phyloP scores from a whole-genome alignment of 768 basidiomycete species.

The Calocera viscosa region DNA sequence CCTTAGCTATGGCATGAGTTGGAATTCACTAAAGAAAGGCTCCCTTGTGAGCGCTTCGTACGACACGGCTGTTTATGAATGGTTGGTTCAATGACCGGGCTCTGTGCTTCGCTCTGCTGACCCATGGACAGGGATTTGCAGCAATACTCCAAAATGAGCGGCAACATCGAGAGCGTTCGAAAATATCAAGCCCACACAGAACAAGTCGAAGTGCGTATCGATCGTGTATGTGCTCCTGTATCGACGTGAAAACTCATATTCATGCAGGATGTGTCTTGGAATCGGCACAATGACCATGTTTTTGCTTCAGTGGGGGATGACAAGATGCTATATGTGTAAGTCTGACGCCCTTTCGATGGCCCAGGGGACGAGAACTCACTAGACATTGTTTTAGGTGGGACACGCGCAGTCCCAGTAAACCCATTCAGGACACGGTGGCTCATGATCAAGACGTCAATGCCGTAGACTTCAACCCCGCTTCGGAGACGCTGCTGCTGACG shows the following conservation, averaged over 20 bases:
- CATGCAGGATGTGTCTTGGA: slow-evolving; percentile 89
- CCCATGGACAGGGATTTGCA: slow-evolving; percentile 65
- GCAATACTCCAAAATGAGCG: slow-evolving; percentile 66
- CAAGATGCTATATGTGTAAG: slow-evolving; percentile 38
- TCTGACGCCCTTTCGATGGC: slow-evolving; percentile 13
- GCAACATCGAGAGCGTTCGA: slow-evolving; percentile 68
- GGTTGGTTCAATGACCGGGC: slow-evolving; percentile 37
- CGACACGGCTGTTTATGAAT: slow-evolving; percentile 91
- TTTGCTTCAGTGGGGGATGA: slow-evolving; percentile 97
- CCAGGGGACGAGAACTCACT: neutral
- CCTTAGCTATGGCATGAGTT: slow-evolving; percentile 76
- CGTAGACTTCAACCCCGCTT: slow-evolving; percentile 78
- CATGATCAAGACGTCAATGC: slow-evolving; percentile 86
- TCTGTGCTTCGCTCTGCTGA: neutral
- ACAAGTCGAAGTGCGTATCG: slow-evolving; percentile 67
- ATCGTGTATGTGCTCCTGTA: neutral
- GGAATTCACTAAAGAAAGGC: slow-evolving; percentile 75
- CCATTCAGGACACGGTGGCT: slow-evolving; percentile 61
- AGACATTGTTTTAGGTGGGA: slow-evolving; percentile 63
- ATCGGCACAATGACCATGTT: slow-evolving; percentile 62
- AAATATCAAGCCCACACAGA: slow-evolving; percentile 82
- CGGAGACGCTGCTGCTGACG: slow-evolving; percentile 68
- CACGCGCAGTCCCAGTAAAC: slow-evolving; percentile 58
- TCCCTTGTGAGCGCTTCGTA: slow-evolving; percentile 86
- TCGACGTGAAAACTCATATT: slow-evolving; percentile 1